Evolutionary conservation across 2,329 filamentous ascomycete genomes (phyloP).

Genomic region (Penicillium sp.): DNA sequence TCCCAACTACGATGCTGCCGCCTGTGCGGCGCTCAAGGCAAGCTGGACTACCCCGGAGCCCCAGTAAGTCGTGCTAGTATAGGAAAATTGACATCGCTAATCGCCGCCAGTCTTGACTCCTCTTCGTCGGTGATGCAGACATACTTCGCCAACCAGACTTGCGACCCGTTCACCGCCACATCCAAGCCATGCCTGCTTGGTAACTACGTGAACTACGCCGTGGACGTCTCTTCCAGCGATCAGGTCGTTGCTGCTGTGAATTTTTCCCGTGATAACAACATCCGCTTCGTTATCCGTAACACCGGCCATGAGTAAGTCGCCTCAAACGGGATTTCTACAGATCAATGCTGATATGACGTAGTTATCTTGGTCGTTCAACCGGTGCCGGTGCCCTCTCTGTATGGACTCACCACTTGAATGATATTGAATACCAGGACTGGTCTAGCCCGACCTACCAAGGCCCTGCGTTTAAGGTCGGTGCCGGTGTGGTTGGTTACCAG

Average conservation of each 20-base stretch:
- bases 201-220: conserved; percentile 36
- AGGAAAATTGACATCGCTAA: background rate
- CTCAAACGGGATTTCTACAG: too few species aligned
- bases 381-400: conserved; percentile 53
- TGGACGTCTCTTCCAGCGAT: conserved; percentile 34
- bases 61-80: conserved; percentile 22
- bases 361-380: conserved; percentile 56
- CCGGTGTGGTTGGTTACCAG: conserved; percentile 55
- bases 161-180: conserved; percentile 31
- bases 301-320: conserved; percentile 43
- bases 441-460: conserved; percentile 49
- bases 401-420: conserved; percentile 37
- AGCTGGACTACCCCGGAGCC: conserved; percentile 31
- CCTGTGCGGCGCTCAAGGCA: conserved; percentile 21
- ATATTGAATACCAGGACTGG: conserved; percentile 36
- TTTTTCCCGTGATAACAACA: conserved; percentile 51
- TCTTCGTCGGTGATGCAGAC: conserved; percentile 37
- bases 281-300: conserved; percentile 51
- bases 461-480: conserved; percentile 53
- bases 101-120: conserved; percentile 20
- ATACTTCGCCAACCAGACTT: conserved; percentile 35
- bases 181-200: conserved; percentile 29
- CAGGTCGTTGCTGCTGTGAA: conserved; percentile 34
- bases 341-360: background rate
- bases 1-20: conserved; percentile 24